Percentiles rank a stretch among this genome's conserved stretches.
Evolutionary conservation across 495 filamentous ascomycete species (phyloP).

Genomic region (Podospora pseudopauciseta): DNA sequence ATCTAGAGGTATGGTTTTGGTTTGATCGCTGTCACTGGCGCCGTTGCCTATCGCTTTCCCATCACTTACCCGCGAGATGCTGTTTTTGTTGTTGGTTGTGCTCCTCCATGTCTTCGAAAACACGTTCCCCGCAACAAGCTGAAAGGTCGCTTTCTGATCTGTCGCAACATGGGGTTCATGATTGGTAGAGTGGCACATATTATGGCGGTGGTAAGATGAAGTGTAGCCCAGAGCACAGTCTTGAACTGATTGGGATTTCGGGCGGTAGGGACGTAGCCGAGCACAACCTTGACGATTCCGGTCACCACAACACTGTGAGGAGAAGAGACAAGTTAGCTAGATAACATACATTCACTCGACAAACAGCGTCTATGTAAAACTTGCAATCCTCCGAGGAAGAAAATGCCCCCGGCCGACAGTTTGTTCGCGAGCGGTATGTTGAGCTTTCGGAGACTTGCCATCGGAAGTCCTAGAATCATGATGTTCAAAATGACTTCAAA

Average conservation of each 20-base stretch:
- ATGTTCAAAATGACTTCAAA: constrained; percentile 33
- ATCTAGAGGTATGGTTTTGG: too few species aligned
- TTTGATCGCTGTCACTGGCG: too few species aligned
- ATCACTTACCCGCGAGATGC: background rate
- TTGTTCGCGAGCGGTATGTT: constrained; percentile 27
- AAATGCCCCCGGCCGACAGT: constrained; percentile 27
- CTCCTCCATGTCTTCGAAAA: background rate
- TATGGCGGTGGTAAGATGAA: constrained; percentile 19
- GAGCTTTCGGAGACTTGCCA: constrained; percentile 29
- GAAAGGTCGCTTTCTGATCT: background rate
- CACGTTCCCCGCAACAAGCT: background rate
- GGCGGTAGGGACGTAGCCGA: constrained; percentile 8
- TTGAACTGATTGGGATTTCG: constrained; percentile 16
- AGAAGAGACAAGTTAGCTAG: too few species aligned
- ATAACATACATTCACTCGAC: background rate
- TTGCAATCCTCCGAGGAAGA: constrained; percentile 32
- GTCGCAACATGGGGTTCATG: constrained; percentile 12
- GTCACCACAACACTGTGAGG: constrained; percentile 15
- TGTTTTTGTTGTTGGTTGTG: background rate
- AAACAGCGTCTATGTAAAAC: background rate
- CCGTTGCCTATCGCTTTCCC: background rate
- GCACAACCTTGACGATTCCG: constrained; percentile 17
- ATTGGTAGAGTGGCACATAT: constrained; percentile 20
- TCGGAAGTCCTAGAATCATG: constrained; percentile 33
- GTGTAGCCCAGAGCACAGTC: constrained; percentile 16